These are phyloP conservation scores for Debaryomyces sp. DNA, from an alignment of 1,139 yeast species.

Conservation along the genomic window DNA sequence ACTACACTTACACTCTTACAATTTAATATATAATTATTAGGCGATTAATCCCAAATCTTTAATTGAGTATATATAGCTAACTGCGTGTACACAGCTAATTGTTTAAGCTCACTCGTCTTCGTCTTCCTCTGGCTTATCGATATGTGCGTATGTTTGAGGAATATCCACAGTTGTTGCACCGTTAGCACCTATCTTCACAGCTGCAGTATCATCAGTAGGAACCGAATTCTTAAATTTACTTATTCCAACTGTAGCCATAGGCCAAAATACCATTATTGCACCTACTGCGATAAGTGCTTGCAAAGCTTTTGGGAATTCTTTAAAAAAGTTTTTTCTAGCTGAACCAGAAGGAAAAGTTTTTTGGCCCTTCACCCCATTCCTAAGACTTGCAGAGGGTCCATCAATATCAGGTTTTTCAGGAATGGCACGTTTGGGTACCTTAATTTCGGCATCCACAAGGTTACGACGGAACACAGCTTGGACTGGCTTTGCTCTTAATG, in stretches of 20 bases:
- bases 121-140: constrained; percentile 18
- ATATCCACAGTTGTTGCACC: constrained; percentile 19
- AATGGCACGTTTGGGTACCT: neutral
- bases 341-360: constrained; percentile 15
- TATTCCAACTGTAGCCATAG: constrained; percentile 14
- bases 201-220: constrained; percentile 16
- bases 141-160: constrained; percentile 22
- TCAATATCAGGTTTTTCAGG: neutral
- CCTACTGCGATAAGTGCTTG: constrained; percentile 16
- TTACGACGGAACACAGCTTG: constrained; percentile 3
- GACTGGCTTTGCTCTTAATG: constrained; percentile 2
- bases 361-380: constrained; percentile 3
- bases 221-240: constrained; percentile 17
- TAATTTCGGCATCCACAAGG: neutral
- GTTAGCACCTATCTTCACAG: constrained; percentile 16
- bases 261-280: constrained; percentile 20
- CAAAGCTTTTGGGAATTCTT: constrained; percentile 17
- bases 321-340: constrained; percentile 9
- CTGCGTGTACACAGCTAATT: neutral
- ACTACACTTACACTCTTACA: neutral
- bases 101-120: constrained; percentile 10
- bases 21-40: neutral
- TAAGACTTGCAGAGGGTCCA: constrained; percentile 1
- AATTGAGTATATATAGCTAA: no score
- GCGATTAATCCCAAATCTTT: neutral